Evolutionary conservation across 2,329 filamentous ascomycete genomes (phyloP), one percentile per base, ranked within the genome.

Genomic region (Ophiostoma piceae): DNA sequence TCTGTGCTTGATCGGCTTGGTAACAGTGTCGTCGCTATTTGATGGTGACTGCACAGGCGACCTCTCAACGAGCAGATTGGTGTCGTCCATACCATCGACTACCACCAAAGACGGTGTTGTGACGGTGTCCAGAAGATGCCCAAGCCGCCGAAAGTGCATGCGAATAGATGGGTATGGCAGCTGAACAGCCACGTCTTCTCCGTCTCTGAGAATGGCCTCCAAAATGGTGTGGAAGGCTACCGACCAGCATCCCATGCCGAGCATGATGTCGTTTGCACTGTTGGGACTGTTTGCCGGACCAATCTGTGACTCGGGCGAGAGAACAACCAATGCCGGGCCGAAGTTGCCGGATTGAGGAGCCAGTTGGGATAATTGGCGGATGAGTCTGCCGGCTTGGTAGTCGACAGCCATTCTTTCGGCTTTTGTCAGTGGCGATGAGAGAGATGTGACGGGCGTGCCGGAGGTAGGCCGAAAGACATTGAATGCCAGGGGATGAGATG

Each of bases 121-220:
- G 2, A 90, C 83, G 4, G 79, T 79, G 69, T 88, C 84, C 3
- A 90, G 77, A 2, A 83, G 70, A 69, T 83, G 79, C 12, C 80
- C 77, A 35, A 87, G 79, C 12, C 84, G 80, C 51, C 79, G 75
- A 69, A 85, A 84, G n/a, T 86, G 83, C 14, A 77, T 76, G 67
- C 87, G 80, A 2, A 90, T 82, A 4, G 80, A 77, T 32, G 82
- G 79, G 73, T 89, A 90, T 3, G 83, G 82, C n/a, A 89, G 78
- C 32, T 83, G 82, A 3, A 90, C 80, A 0, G 82, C 81, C 78
- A 85, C 82, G 72, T 88, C 87, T 75, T 90, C 87, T 0, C 82
- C 85, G 72, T 89, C 88, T 11, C 85, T 79, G 22, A 89, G 76
- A 2, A 86, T 78, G 0, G 80, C 80, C 73, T 89, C 87, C 9